Evolutionary conservation across 768 basidiomycete species (phyloP).

Genomic region (Leccinum fibrillosum): DNA sequence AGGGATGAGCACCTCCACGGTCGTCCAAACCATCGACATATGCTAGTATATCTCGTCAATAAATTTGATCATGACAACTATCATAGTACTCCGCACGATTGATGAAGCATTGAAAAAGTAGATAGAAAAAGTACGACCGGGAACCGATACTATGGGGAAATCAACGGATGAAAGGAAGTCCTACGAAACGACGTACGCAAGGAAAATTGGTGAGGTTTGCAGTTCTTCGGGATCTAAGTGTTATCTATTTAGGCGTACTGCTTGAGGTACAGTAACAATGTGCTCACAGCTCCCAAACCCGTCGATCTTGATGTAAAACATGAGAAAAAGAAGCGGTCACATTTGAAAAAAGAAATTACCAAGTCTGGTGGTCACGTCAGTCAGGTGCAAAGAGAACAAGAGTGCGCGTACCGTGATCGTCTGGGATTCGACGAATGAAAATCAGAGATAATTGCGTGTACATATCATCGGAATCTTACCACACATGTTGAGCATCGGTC

Average conservation of each 20-base stretch:
- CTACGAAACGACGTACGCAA: conserved; percentile 41
- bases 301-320: conserved; percentile 53
- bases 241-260: not conserved
- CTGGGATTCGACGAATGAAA: conserved; percentile 32
- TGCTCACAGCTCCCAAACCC: conserved; percentile 79
- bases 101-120: conserved; percentile 92
- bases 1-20: conserved; percentile 55
- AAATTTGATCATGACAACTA: not conserved
- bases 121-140: conserved; percentile 87
- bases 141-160: conserved; percentile 62
- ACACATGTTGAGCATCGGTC: conserved; percentile 87
- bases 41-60: conserved; percentile 11
- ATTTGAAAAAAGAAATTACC: conserved; percentile 30
- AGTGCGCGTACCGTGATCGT: conserved; percentile 67
- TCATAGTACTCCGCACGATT: conserved; percentile 47
- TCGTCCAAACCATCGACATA: conserved; percentile 69
- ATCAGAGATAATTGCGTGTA: not conserved
- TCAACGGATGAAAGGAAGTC: not conserved
- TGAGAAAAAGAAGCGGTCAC: not conserved
- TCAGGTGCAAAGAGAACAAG: not conserved
- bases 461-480: conserved; percentile 40
- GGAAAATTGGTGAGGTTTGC: conserved; percentile 70
- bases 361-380: conserved; percentile 37
- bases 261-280: not conserved
- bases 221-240: conserved; percentile 74